Base-by-base conservation (phyloP, 192 early-diverging fungal genomes). In the Backusella morwellensis region DNA sequence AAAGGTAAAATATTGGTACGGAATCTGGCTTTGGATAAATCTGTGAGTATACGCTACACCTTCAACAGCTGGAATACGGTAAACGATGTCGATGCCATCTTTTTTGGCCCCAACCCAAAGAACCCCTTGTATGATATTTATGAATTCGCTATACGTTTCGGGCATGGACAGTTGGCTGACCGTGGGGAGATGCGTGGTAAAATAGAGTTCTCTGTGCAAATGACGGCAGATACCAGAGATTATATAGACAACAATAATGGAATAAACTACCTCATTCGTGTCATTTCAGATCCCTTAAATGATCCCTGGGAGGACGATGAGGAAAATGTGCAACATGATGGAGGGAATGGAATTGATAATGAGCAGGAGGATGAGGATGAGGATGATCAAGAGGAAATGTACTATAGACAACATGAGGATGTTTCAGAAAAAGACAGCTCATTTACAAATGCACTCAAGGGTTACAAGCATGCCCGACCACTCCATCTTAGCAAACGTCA, bases 161-260 rank as follows among this genome's bases (percentile, higher is more conserved):
- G 41, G 9, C 29, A 32, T 50, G 66, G 15, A 29, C 50, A 74
- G 32, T 36, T 74, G 17, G 54, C 73, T n/a, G 74, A 75, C 44
- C 59, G 74, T 29, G 74, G 74, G 35, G 59, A 75, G 34, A 40
- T 75, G 29, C 34, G 63, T 35, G 79, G 29, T 79, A 95, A 73
- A 81, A 88, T 59, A 86, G 86, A 6, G 81, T 92, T 78, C 88
- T 88, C 89, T 40, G 85, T 89, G 35, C 85, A 88, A 7, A 95
- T 93, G 82, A 84, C 79, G 29, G 95, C 95, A 29, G 85, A 83
- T 12, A 91, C 89, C 2, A 63, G 68, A 14, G 92, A 93, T 80
- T 88, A 91, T 83, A 96, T 95, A 94, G 97, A 98, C 86, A 98
- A 95, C 83, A 98, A 98, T 88, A 77, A 81, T 56, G 93, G 93